Evolutionary conservation across 106 monocot species (phyloP).

Genomic region (Ottelia alismoides): DNA sequence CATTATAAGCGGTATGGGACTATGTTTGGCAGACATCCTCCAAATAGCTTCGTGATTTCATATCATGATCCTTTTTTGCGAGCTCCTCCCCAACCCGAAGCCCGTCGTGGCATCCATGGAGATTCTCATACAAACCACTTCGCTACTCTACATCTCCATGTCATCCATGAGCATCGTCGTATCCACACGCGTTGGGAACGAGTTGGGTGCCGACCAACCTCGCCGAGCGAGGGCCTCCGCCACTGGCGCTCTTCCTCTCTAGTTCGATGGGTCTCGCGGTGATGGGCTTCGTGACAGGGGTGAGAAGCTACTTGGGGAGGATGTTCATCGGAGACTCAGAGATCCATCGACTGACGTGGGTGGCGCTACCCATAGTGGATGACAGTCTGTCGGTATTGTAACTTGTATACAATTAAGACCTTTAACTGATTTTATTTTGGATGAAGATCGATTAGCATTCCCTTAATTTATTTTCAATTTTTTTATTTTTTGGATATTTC

Average conservation of each 20-base stretch:
- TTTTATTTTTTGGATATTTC: no score
- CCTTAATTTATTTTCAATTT: no score
- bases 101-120: slow-evolving; percentile 16
- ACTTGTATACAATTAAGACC: no score
- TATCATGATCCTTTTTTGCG: slow-evolving; percentile 84
- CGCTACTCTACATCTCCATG: slow-evolving; percentile 17
- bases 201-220: slow-evolving; percentile 12
- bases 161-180: slow-evolving; percentile 15
- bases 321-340: slow-evolving; percentile 13
- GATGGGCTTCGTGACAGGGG: slow-evolving; percentile 5
- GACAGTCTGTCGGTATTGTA: no score
- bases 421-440: no score
- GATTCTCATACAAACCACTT: slow-evolving; percentile 19
- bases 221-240: slow-evolving; percentile 1
- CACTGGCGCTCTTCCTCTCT: slow-evolving; percentile 2
- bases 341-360: slow-evolving; percentile 7
- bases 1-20: no score
- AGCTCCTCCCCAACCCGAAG: slow-evolving; percentile 15
- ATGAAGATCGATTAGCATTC: no score
- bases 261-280: slow-evolving; percentile 11
- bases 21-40: no score
- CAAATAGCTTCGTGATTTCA: no score
- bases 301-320: slow-evolving; percentile 5
- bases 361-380: no score
- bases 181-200: slow-evolving; percentile 15